phyloP scores from a whole-genome alignment of 108 stramenopile genomes.

The Conticribra weissflogii region DNA sequence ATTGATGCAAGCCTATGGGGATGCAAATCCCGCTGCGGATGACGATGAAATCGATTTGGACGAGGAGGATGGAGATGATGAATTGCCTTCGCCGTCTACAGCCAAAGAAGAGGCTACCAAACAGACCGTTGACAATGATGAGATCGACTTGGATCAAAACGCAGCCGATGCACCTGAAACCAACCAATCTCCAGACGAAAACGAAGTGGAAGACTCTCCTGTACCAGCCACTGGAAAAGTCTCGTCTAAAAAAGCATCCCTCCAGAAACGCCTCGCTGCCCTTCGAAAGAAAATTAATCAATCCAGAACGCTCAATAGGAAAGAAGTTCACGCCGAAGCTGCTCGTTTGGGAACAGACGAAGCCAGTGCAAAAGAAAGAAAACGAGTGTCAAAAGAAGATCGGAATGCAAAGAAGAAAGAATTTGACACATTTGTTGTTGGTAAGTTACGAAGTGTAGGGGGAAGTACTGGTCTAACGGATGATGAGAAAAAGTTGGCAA shows the following conservation, averaged over 20 bases:
- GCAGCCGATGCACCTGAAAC: constrained; percentile 48
- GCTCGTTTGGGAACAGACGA: constrained; percentile 75
- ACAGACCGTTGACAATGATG: constrained; percentile 37
- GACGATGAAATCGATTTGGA: constrained; percentile 57
- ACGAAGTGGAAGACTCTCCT: constrained; percentile 30
- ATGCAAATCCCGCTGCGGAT: constrained; percentile 5
- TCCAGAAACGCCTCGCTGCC: constrained; percentile 70
- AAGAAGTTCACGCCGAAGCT: constrained; percentile 78
- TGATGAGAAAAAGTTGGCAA: constrained; percentile 47
- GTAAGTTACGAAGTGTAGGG: constrained; percentile 26
- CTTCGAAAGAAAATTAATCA: constrained; percentile 90
- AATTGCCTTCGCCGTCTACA: constrained; percentile 11
- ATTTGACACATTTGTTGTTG: constrained; percentile 48
- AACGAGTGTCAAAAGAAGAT: constrained; percentile 59
- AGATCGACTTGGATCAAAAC: constrained; percentile 20
- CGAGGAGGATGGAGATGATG: constrained; percentile 46
- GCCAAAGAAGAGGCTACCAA: not conserved
- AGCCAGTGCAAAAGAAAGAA: constrained; percentile 61
- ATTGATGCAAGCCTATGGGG: constrained; percentile 43
- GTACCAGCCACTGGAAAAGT: constrained; percentile 22
- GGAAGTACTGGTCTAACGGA: constrained; percentile 14
- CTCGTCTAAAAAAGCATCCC: constrained; percentile 50
- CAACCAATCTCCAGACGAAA: constrained; percentile 36
- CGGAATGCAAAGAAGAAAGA: constrained; percentile 57
- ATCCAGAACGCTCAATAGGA: constrained; percentile 82